A percentile compares a stretch with the other conserved stretches of the same genome.
Conservation (phyloP, 768 basidiomycete genomes). For the Scleroderma bovista region DNA sequence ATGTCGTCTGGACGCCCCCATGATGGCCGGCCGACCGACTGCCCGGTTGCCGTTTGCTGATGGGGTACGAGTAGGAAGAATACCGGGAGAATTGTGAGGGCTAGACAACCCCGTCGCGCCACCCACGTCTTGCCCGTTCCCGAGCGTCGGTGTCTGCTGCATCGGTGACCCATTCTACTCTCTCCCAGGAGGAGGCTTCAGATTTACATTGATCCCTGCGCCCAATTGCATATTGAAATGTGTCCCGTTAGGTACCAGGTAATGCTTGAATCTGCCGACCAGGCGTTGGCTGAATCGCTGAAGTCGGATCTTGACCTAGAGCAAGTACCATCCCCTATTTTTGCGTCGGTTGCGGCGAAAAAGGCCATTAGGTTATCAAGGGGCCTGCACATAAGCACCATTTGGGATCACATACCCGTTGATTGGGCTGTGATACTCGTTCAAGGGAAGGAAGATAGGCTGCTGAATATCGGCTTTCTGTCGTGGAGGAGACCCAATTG, state of each 20-base stretch:
- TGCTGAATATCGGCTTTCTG: too few relatives aligned
- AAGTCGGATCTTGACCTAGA: too few relatives aligned
- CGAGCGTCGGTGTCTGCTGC: constrained; percentile 21
- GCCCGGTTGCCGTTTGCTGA: constrained; percentile 55
- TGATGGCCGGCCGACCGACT: constrained; percentile 27
- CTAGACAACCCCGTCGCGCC: constrained; percentile 27
- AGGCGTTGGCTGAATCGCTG: too few relatives aligned
- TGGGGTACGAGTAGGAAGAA: constrained; percentile 41
- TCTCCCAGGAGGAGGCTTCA: constrained; percentile 35
- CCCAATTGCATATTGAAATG: constrained; percentile 26
- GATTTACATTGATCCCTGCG: constrained; percentile 23
- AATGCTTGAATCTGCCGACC: too few relatives aligned
- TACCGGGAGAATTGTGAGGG: constrained; percentile 35
- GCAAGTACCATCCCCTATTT: too few relatives aligned
- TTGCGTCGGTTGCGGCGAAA: too few relatives aligned
- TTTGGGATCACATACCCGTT: too few relatives aligned
- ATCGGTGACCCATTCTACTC: constrained; percentile 31
- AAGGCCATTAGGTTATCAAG: too few relatives aligned
- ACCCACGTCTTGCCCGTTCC: constrained; percentile 21
- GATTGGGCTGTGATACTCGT: too few relatives aligned
- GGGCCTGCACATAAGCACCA: too few relatives aligned
- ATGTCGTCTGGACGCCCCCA: constrained; percentile 9
- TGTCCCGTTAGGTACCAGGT: constrained; percentile 19
- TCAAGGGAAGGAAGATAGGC: too few relatives aligned
- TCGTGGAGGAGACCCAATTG: too few relatives aligned